Evolutionary conservation across 345 rosid genomes (phyloP).

Genomic region (Eucalyptus sp.): DNA sequence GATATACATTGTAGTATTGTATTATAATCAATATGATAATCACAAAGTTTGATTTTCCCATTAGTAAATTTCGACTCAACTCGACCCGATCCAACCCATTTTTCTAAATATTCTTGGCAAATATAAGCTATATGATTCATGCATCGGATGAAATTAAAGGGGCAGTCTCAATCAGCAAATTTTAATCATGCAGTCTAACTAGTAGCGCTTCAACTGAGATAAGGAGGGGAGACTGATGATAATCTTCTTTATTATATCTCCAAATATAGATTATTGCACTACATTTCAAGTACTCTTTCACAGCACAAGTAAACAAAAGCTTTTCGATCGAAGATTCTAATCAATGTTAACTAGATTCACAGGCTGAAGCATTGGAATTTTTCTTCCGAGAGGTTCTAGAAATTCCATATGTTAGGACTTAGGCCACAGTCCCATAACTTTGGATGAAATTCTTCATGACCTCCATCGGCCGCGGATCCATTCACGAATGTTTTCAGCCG

Average conservation of each 20-base stretch:
- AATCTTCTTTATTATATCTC: neutral
- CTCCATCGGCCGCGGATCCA: conserved; percentile 3
- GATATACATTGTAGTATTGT: neutral
- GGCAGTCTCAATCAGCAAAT: neutral
- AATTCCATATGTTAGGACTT: neutral
- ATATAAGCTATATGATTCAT: neutral
- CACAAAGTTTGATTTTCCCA: neutral
- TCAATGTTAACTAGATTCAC: neutral
- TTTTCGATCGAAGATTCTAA: neutral
- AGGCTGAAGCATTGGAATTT: neutral
- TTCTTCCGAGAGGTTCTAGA: neutral
- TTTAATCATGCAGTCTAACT: neutral
- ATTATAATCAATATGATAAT: neutral
- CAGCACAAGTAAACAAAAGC: neutral
- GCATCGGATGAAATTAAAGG: neutral
- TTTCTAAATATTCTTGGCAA: neutral
- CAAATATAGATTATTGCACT: neutral
- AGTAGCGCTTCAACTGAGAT: neutral
- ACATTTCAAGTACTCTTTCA: neutral
- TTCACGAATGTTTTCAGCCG: conserved; percentile 19
- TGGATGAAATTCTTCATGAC: neutral
- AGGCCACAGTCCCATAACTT: neutral
- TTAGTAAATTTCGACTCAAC: neutral
- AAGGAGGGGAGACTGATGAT: neutral
- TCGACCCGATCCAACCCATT: neutral